Base-by-base conservation (phyloP, 495 filamentous ascomycete species). In the Parmelia sp. region DNA sequence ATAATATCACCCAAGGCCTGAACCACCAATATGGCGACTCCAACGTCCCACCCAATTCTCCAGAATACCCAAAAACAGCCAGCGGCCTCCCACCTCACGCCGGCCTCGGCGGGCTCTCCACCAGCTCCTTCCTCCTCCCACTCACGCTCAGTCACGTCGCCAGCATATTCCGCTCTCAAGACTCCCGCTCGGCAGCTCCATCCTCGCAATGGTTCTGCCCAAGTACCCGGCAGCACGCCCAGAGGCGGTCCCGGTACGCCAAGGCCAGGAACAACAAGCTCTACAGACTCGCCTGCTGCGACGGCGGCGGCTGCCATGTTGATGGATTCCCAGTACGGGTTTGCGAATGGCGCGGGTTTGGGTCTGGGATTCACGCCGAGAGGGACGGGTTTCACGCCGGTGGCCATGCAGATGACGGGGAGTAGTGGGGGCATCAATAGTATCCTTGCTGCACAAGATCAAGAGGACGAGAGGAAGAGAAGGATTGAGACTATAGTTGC, bases 131-230 rank as follows among this genome's bases (percentile, higher is more conserved):
- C 59, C 14, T 60, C 63, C n/a, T 58, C 63, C 12, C 62, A 62
- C 58, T 23, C 62, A 3, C 68, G 65, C 58, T 66, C 68, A 2
- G 45, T 63, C 44, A 60, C 63, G 36, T 68, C 66, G 14, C 68
- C 68, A 33, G 66, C 63, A 29, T 56, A 60, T 36, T 57, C 58
- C 27, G 25, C 64, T 35, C 65, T 78, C 64, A 63, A 66, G 23
- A 90, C 92, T 82, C 94, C 91, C 75, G 88, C 90, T 88, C 90
- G 94, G 5, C 93, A 91, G n/a, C 84, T 90, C 77, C 88, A 79
- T 91, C 92, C 96, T 74, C 93, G 47, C n/a, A 62, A 62, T 39
- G 23, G 37, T 25, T 57, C 58, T 0, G 44, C 36, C 17, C 45
- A 62, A 17, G n/a, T 64, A 12, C 55, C 62, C 11, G 35, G 53